Evolutionary conservation across 2,329 filamentous ascomycete genomes (phyloP).

Genomic region (Sclerotinia glacialis): DNA sequence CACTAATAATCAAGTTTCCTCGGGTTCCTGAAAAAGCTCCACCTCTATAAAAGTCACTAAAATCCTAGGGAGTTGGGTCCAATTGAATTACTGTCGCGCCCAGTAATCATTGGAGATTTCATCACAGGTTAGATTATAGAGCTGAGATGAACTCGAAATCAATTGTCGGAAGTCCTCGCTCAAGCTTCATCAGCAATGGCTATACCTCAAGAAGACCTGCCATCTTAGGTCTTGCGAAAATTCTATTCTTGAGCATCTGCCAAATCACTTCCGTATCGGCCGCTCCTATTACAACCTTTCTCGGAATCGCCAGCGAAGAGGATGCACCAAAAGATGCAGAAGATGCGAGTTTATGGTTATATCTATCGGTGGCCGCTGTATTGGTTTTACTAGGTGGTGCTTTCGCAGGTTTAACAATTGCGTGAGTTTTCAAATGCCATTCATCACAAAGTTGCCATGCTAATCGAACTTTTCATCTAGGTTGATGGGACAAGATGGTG

Average conservation of each 20-base stretch:
- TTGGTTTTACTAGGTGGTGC: conserved; percentile 86
- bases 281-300: conserved; percentile 39
- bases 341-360: conserved; percentile 72
- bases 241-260: conserved; percentile 50
- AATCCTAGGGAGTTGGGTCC: conserved; percentile 7
- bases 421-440: conserved; percentile 50
- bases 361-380: conserved; percentile 72
- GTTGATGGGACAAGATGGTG: conserved; percentile 70
- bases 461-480: conserved; percentile 32
- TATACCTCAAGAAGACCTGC: conserved; percentile 47
- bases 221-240: conserved; percentile 51
- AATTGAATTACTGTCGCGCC: conserved; percentile 20
- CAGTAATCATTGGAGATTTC: conserved; percentile 19
- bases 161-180: conserved; percentile 23
- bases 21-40: neutral
- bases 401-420: conserved; percentile 91
- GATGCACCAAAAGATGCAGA: conserved; percentile 50
- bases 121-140: conserved; percentile 2
- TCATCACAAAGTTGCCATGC: conserved; percentile 1
- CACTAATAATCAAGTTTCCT: neutral
- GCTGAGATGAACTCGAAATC: conserved; percentile 31
- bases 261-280: conserved; percentile 39
- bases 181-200: conserved; percentile 33
- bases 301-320: conserved; percentile 48
- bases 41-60: conserved; percentile 6